Percentiles rank a stretch among this genome's conserved stretches.
Evolutionary conservation across 768 basidiomycete species (phyloP).

Genomic region (Sporobolomyces pararoseus): DNA sequence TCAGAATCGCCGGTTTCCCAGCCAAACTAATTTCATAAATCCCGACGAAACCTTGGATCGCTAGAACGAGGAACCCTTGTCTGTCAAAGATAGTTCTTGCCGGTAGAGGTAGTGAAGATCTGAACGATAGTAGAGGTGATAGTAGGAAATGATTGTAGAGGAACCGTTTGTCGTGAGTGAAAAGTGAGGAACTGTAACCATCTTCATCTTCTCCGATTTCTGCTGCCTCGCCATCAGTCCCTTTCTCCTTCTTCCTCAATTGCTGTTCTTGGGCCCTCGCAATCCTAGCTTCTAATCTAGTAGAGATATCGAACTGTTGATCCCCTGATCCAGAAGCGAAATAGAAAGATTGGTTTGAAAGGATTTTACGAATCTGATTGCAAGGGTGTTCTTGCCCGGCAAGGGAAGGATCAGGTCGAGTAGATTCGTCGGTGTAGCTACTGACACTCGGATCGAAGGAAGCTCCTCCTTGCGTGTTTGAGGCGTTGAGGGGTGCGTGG

Average conservation of each 20-base stretch:
- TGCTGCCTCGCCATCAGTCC: slow-evolving; percentile 38
- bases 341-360: slow-evolving; percentile 90
- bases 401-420: slow-evolving; percentile 44
- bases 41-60: slow-evolving; percentile 91
- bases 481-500: slow-evolving; percentile 54
- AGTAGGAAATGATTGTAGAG: slow-evolving; percentile 95
- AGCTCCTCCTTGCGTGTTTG: slow-evolving; percentile 51
- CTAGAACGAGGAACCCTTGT: slow-evolving; percentile 81
- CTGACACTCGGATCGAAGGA: slow-evolving; percentile 31
- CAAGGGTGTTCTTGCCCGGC: slow-evolving; percentile 80
- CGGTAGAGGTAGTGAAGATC: slow-evolving; percentile 66
- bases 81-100: slow-evolving; percentile 72
- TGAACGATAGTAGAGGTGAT: slow-evolving; percentile 78
- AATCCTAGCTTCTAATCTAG: slow-evolving; percentile 61
- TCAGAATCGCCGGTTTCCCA: slow-evolving; percentile 68
- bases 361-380: slow-evolving; percentile 77
- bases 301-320: slow-evolving; percentile 83
- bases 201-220: slow-evolving; percentile 25
- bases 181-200: slow-evolving; percentile 9
- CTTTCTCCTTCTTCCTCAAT: slow-evolving; percentile 15
- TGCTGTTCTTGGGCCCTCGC: slow-evolving; percentile 13
- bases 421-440: slow-evolving; percentile 49
- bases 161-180: slow-evolving; percentile 74
- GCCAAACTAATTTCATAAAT: slow-evolving; percentile 71
- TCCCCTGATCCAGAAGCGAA: slow-evolving; percentile 61